Conservation (phyloP, 345 rosid species). For the Populus simonii region DNA sequence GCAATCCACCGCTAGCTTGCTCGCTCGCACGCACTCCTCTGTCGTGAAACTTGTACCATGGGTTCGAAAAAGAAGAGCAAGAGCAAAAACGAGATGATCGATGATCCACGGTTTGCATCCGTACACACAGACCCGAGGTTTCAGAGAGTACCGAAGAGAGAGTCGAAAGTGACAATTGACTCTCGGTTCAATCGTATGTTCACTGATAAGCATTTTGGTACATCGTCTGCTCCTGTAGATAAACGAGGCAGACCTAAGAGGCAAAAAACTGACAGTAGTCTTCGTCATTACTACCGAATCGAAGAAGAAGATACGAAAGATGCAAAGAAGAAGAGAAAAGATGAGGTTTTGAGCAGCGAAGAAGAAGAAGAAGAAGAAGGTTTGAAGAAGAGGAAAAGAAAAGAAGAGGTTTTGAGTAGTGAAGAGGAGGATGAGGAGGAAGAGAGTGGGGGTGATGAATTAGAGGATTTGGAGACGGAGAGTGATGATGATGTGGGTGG, state of each 20-base stretch:
- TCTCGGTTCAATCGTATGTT: constrained; percentile 61
- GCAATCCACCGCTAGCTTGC: no score
- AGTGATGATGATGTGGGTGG: background rate
- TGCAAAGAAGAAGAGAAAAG: background rate
- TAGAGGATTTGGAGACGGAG: constrained; percentile 23
- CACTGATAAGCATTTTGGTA: constrained; percentile 53
- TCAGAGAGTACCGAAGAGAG: constrained; percentile 62
- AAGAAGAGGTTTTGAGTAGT: constrained; percentile 15
- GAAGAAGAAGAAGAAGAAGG: constrained; percentile 25
- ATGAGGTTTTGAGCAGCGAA: background rate
- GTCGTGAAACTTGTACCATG: no score
- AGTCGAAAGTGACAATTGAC: constrained; percentile 67
- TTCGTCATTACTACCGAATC: constrained; percentile 62
- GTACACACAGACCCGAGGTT: constrained; percentile 82
- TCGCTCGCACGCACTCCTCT: no score
- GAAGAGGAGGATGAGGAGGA: constrained; percentile 14
- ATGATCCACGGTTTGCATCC: constrained; percentile 64
- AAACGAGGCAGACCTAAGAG: constrained; percentile 73
- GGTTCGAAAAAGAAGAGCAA: no score
- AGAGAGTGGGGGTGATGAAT: background rate
- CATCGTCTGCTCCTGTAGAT: constrained; percentile 58
- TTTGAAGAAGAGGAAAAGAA: constrained; percentile 20
- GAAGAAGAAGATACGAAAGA: constrained; percentile 30
- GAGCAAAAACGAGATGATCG: constrained; percentile 30
- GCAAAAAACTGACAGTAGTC: constrained; percentile 31